A percentile compares a stretch with the other conserved stretches of the same genome.
Conservation (phyloP, 2,329 filamentous ascomycete species). For the Amesomyces nigricolor region DNA sequence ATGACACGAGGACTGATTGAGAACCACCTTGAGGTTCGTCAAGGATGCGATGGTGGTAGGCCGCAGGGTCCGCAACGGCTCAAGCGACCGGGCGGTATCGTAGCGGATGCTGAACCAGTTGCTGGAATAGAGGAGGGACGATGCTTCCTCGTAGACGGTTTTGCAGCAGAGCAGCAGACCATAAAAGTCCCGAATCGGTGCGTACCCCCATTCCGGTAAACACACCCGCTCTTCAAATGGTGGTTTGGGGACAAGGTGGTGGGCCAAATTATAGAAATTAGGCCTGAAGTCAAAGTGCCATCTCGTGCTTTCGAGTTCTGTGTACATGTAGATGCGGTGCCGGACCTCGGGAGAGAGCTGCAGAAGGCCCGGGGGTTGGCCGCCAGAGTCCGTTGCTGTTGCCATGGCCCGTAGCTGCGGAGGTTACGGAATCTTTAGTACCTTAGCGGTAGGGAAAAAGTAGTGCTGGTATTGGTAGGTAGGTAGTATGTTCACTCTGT, state of each 20-base stretch:
- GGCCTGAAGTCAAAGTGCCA: neutral
- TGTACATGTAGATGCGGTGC: neutral
- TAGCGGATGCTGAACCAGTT: conserved; percentile 1
- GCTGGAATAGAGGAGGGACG: neutral
- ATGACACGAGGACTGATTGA: conserved; percentile 10
- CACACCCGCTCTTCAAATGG: no score
- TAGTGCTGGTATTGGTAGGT: no score
- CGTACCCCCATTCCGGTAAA: no score
- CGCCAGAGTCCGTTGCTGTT: neutral
- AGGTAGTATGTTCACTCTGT: no score
- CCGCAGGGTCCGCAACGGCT: neutral
- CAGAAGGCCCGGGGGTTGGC: neutral
- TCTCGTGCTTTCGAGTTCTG: neutral
- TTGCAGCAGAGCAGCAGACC: conserved; percentile 2
- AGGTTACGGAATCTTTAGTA: no score
- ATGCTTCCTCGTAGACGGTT: neutral
- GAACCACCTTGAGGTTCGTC: neutral
- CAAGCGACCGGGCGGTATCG: neutral
- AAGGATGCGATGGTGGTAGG: neutral
- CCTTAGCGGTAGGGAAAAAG: no score
- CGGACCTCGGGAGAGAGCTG: neutral
- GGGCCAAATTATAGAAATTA: neutral
- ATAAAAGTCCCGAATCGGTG: neutral
- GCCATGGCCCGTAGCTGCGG: neutral
- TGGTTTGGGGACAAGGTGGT: neutral